Conservation (phyloP, 2,329 filamentous ascomycete genomes). For the Immersiporthe knoxdaviesiana region DNA sequence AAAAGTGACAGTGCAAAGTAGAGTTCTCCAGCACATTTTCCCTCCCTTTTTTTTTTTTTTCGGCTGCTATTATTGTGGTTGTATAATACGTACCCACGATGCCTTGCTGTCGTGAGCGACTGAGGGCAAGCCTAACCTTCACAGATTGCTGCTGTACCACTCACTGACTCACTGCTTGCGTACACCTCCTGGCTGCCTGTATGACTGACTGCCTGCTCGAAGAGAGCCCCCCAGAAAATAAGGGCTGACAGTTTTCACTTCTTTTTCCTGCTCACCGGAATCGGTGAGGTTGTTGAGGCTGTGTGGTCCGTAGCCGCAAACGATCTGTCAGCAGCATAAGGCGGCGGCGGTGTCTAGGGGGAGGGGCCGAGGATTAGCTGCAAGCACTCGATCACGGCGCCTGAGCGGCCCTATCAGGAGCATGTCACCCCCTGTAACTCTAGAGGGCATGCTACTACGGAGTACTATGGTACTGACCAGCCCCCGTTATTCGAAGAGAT, state of each 20-base stretch:
- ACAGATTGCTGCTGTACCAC: background rate
- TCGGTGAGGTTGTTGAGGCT: background rate
- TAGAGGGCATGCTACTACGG: conserved; percentile 2
- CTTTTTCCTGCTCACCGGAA: conserved; percentile 2
- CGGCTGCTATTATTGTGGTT: too few relatives aligned
- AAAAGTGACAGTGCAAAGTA: too few relatives aligned
- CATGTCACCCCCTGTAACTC: background rate
- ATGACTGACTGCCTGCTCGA: background rate
- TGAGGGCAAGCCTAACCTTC: too few relatives aligned
- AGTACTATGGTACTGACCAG: too few relatives aligned
- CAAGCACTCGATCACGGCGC: conserved; percentile 13
- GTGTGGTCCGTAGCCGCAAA: conserved; percentile 4
- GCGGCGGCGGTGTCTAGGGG: background rate
- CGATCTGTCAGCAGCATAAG: background rate
- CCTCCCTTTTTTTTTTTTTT: background rate
- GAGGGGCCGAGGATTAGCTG: background rate
- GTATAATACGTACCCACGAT: background rate
- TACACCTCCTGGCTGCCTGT: conserved; percentile 15
- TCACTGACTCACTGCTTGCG: conserved; percentile 22
- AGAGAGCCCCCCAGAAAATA: background rate
- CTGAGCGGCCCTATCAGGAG: conserved; percentile 8
- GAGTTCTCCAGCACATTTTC: too few relatives aligned
- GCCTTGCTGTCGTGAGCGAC: too few relatives aligned
- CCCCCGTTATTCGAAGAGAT: conserved; percentile 25
- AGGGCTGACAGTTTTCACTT: background rate